A percentile compares a stretch with the other conserved stretches of the same genome.
These are phyloP conservation scores for Actinidia arguta DNA, from an alignment of 179 eudicot genomes.

Conservation along the genomic window DNA sequence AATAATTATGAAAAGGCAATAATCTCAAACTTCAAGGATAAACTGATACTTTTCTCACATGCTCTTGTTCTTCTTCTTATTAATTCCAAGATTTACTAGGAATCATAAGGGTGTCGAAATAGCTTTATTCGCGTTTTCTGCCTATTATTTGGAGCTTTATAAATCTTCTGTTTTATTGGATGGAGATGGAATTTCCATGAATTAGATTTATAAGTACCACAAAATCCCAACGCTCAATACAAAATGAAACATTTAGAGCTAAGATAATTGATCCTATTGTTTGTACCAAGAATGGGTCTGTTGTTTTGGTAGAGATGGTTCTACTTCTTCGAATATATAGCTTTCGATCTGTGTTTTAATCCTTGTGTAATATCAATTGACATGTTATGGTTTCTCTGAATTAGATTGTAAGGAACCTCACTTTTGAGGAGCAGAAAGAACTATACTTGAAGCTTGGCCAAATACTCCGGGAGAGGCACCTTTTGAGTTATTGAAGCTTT, in stretches of 20 bases:
- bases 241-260: too few relatives aligned
- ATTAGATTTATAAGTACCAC: too few relatives aligned
- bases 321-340: too few relatives aligned
- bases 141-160: too few relatives aligned
- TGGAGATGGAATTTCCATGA: too few relatives aligned
- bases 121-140: too few relatives aligned
- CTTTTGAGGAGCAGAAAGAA: constrained; percentile 55
- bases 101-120: not conserved
- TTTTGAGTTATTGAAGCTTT: not conserved
- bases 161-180: too few relatives aligned
- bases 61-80: not conserved
- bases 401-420: constrained; percentile 50
- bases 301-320: too few relatives aligned
- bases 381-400: not conserved
- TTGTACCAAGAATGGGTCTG: too few relatives aligned
- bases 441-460: constrained; percentile 52
- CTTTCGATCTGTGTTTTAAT: not conserved
- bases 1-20: not conserved
- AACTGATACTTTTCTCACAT: too few relatives aligned
- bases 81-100: not conserved
- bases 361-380: not conserved
- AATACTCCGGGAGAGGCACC: constrained; percentile 45
- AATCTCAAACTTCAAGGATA: not conserved
- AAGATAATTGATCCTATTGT: too few relatives aligned
- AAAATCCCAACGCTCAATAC: too few relatives aligned